Conservation (phyloP, 164 flowering plant genomes). For the Vitis amurensis region DNA sequence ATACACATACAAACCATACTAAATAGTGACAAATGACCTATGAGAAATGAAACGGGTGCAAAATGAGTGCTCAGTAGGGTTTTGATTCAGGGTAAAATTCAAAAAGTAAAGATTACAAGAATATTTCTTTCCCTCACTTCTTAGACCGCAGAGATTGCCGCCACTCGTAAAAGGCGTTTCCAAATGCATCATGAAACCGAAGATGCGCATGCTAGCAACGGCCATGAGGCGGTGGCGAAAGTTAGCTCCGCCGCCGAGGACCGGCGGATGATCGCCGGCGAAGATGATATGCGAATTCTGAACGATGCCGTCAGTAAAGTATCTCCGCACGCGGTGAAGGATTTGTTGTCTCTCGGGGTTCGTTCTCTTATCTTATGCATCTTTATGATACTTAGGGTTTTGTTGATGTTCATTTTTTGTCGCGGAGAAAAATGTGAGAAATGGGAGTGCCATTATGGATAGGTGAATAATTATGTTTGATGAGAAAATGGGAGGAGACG, state of each 20-base stretch:
- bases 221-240: neutral
- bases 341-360: constrained; percentile 60
- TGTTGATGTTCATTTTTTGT: neutral
- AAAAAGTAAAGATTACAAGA: too few relatives aligned
- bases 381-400: neutral
- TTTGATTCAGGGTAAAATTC: too few relatives aligned
- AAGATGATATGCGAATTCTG: constrained; percentile 14
- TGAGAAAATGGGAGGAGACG: too few relatives aligned
- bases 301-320: constrained; percentile 38
- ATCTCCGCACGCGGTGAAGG: constrained; percentile 45
- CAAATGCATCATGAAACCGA: neutral
- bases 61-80: too few relatives aligned
- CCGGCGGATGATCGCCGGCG: neutral
- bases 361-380: constrained; percentile 11
- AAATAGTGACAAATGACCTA: too few relatives aligned
- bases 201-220: neutral
- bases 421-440: neutral
- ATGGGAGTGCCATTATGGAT: too few relatives aligned
- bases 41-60: too few relatives aligned
- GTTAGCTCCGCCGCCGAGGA: constrained; percentile 1
- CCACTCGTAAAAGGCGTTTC: too few relatives aligned
- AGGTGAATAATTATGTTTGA: too few relatives aligned
- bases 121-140: neutral
- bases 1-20: too few relatives aligned
- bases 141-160: neutral